phyloP scores from a whole-genome alignment of 306 rosid genomes.

The Prunus salicina region DNA sequence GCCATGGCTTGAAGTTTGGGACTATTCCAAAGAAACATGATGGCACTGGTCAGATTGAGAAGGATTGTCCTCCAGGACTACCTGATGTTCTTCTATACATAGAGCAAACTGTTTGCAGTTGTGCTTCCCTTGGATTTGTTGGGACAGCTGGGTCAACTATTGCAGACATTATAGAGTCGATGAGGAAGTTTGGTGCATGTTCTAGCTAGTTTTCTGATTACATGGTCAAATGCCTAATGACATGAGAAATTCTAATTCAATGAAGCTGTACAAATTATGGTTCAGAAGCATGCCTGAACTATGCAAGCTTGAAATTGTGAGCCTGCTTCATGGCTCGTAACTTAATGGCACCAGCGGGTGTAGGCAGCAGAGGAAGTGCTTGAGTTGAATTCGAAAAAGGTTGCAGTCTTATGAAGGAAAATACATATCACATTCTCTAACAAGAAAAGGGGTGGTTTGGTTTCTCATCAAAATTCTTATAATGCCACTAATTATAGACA shows the following conservation, averaged over 20 bases:
- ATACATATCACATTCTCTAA: neutral
- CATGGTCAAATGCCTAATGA: constrained; percentile 11
- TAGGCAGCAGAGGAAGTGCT: neutral
- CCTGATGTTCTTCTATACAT: constrained; percentile 69
- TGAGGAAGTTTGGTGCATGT: constrained; percentile 57
- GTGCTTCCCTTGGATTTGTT: constrained; percentile 82
- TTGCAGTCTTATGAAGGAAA: neutral
- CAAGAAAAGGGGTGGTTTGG: neutral
- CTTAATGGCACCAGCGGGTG: neutral
- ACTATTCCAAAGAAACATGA: constrained; percentile 29
- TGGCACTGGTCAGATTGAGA: constrained; percentile 30
- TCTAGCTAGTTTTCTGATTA: constrained; percentile 24
- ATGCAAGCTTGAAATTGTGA: constrained; percentile 1
- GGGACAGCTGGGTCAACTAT: constrained; percentile 90
- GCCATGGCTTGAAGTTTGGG: constrained; percentile 42
- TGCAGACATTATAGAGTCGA: constrained; percentile 68
- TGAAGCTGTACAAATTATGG: neutral
- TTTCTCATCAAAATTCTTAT: neutral
- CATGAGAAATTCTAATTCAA: constrained; percentile 1
- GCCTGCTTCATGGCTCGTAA: constrained; percentile 7
- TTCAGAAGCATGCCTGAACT: neutral
- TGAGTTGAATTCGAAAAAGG: neutral
- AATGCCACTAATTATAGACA: neutral
- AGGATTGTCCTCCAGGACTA: constrained; percentile 43
- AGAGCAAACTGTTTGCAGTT: constrained; percentile 79